Evolutionary conservation across 345 rosid species (phyloP).

Genomic region (Brassica nigra): DNA sequence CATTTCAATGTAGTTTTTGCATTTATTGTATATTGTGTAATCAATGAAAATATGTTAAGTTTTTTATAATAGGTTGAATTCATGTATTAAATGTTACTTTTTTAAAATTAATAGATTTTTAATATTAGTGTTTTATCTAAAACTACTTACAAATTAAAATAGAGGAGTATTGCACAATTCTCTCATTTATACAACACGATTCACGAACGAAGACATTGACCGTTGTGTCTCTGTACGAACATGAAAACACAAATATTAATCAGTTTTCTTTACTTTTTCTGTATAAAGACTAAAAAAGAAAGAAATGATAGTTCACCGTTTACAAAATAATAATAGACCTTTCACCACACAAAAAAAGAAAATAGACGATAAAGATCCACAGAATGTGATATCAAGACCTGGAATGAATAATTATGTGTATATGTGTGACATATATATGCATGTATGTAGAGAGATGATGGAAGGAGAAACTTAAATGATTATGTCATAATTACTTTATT

Average conservation of each 20-base stretch:
- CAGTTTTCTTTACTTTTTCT: not conserved
- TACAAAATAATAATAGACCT: not conserved
- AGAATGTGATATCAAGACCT: conserved; percentile 18
- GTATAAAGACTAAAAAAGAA: not conserved
- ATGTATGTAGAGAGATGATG: conserved; percentile 33
- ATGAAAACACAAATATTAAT: conserved; percentile 3
- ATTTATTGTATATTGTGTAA: too few species aligned
- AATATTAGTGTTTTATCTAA: too few species aligned
- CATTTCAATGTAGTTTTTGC: too few species aligned
- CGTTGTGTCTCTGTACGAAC: conserved; percentile 22
- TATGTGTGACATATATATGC: not conserved
- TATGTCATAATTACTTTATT: conserved; percentile 45
- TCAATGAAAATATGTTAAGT: too few species aligned
- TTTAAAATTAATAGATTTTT: not conserved
- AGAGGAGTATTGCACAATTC: not conserved
- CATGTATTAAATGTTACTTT: too few species aligned
- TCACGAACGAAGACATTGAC: conserved; percentile 23
- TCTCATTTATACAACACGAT: not conserved
- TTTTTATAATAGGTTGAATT: not conserved
- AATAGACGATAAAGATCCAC: conserved; percentile 11
- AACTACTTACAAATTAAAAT: too few species aligned
- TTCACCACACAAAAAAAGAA: not conserved
- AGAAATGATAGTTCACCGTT: not conserved
- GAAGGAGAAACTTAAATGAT: conserved; percentile 43
- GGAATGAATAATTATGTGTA: conserved; percentile 21